Base-by-base conservation (phyloP, 2,329 filamentous ascomycete species). In the Emericellopsis cladophorae region DNA sequence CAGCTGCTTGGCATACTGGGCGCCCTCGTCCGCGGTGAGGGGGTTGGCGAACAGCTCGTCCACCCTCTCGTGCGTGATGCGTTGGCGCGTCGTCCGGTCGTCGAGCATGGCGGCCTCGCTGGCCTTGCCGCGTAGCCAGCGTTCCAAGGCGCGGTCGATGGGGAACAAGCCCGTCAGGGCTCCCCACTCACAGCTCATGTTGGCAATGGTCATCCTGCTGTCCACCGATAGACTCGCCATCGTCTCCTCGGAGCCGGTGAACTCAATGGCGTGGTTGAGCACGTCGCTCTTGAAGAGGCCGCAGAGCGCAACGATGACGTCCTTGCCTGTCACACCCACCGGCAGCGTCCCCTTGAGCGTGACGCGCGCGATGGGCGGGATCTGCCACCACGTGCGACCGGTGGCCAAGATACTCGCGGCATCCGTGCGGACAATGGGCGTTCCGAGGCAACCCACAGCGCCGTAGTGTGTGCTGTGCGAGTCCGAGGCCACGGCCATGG, bases 261-360 rank as follows among this genome's bases (percentile, higher is more conserved):
- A 95, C 54, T 96, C 90, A 45, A 96, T 80, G 5, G 79, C 79
- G 55, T 95, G 87, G 62, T 96, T 96, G 12, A 95, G 70, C 0
- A 95, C 90, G 36, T 95, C 86, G 49, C 87, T 82, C 41, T 84
- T 84, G 66, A 96, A 93, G 0, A 95, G 63, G 1, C 84, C 85
- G 50, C 86, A 93, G 1, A 96, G 71, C 1, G 87, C 85, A 22
- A 95, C 75, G 48, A 96, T 96, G 11, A 95, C 84, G 58, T 96
- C 92, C 61, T 98, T 96, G 24, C 88, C 90, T 0, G 83, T 87
- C 1, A 95, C 88, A 10, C 89, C 89, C 1, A 67, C 64, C 0
- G 86, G 89, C 7, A 95, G 65, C 1, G 75, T 60, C 7, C 88
- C 89, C 0, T 73, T 84, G 10, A 96, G 69, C 0, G 75, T 89